Evolutionary conservation across 2,329 filamentous ascomycete genomes (phyloP).

Genomic region (Myriangium duriaei): DNA sequence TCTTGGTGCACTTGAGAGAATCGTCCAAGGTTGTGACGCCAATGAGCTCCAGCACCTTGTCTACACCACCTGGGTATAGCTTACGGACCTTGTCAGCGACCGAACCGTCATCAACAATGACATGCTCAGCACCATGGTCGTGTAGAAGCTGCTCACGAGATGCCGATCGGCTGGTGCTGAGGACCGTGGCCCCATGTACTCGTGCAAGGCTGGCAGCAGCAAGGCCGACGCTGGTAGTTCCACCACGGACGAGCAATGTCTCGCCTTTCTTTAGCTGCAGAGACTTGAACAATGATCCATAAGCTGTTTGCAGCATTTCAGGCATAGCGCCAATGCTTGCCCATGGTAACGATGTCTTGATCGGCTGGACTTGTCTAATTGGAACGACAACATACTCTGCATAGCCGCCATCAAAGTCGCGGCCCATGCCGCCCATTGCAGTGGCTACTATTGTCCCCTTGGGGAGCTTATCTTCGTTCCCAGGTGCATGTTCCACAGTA

Average conservation of each 20-base stretch:
- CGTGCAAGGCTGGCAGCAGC: conserved; percentile 36
- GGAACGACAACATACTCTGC: conserved; percentile 38
- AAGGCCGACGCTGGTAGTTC: conserved; percentile 36
- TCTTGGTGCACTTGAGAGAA: conserved; percentile 29
- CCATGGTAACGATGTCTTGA: conserved; percentile 30
- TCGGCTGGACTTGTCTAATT: conserved; percentile 26
- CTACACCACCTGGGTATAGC: conserved; percentile 21
- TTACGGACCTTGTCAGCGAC: conserved; percentile 26
- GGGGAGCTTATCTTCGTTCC: conserved; percentile 22
- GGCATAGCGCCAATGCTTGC: conserved; percentile 34
- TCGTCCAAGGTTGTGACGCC: conserved; percentile 32
- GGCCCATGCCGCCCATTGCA: conserved; percentile 38
- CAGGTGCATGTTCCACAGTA: conserved; percentile 26
- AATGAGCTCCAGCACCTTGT: conserved; percentile 37
- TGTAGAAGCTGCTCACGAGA: conserved; percentile 27
- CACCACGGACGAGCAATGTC: conserved; percentile 36
- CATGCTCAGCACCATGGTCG: conserved; percentile 29
- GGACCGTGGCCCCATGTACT: conserved; percentile 28
- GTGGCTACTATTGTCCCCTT: conserved; percentile 33
- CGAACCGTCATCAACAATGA: conserved; percentile 32
- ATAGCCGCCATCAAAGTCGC: conserved; percentile 37
- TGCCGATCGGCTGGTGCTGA: conserved; percentile 28
- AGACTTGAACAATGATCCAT: conserved; percentile 30
- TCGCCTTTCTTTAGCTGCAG: conserved; percentile 30
- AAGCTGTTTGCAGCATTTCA: conserved; percentile 38